These are phyloP conservation scores for Moesziomyces sp. DNA, from an alignment of 1,284 basidiomycete species.

Conservation along the genomic window DNA sequence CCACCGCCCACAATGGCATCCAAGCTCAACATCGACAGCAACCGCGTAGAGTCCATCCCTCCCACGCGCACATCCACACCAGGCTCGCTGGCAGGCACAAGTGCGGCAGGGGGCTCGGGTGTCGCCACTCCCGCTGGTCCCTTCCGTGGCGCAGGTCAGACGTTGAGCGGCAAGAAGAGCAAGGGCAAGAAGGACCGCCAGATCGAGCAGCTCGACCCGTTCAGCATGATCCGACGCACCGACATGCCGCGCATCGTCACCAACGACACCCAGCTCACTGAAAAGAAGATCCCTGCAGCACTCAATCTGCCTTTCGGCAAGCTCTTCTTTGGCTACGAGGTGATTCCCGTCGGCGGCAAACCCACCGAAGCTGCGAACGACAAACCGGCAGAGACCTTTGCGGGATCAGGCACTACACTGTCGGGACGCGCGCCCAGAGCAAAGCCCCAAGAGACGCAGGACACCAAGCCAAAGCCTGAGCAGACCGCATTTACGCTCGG, in stretches of 20 bases:
- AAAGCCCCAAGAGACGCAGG: slow-evolving; percentile 18
- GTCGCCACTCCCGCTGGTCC: slow-evolving; percentile 35
- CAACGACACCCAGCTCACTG: slow-evolving; percentile 78
- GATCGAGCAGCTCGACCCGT: slow-evolving; percentile 60
- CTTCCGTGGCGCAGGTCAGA: slow-evolving; percentile 63
- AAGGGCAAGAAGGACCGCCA: slow-evolving; percentile 64
- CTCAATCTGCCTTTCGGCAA: slow-evolving; percentile 86
- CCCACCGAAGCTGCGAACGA: slow-evolving; percentile 13
- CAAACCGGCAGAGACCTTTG: slow-evolving; percentile 22
- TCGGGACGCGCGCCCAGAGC: slow-evolving; percentile 35
- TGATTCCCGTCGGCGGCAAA: slow-evolving; percentile 57
- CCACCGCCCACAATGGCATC: slow-evolving; percentile 93
- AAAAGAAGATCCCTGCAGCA: slow-evolving; percentile 85
- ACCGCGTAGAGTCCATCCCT: slow-evolving; percentile 56
- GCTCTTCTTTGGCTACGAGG: slow-evolving; percentile 67
- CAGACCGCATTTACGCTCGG: slow-evolving; percentile 31
- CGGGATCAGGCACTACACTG: slow-evolving; percentile 28
- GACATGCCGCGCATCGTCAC: slow-evolving; percentile 83
- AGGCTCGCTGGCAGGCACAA: slow-evolving; percentile 36
- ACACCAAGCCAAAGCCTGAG: slow-evolving; percentile 12
- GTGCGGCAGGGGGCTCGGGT: slow-evolving; percentile 31
- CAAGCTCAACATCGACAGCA: slow-evolving; percentile 88
- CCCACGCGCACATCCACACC: slow-evolving; percentile 68
- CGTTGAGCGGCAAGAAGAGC: slow-evolving; percentile 65
- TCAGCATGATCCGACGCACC: slow-evolving; percentile 62